A percentile compares a stretch with the other conserved stretches of the same genome.
These are phyloP conservation scores for Pseudogymnoascus sp. DNA, from an alignment of 2,329 filamentous ascomycete genomes.

Conservation along the genomic window DNA sequence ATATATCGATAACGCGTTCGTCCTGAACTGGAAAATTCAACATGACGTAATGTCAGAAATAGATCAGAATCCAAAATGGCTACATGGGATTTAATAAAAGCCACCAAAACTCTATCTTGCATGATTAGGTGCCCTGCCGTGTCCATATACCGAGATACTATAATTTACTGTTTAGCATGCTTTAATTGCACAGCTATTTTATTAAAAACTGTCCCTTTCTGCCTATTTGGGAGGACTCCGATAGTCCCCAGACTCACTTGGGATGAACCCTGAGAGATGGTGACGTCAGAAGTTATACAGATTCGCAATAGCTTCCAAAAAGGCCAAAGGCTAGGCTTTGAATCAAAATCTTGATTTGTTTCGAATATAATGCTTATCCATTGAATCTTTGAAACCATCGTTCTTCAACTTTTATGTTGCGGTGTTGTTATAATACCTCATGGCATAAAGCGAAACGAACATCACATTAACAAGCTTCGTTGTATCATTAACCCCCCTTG, in stretches of 20 bases:
- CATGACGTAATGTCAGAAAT: neutral
- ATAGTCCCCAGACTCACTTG: neutral
- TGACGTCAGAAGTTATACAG: constrained; percentile 1
- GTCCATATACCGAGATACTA: neutral
- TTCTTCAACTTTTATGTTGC: neutral
- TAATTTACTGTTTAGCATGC: neutral
- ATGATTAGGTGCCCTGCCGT: neutral
- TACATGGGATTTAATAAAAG: neutral
- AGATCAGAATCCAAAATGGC: neutral
- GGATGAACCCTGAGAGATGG: neutral
- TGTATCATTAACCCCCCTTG: neutral
- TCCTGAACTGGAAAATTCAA: neutral
- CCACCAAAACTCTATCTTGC: neutral
- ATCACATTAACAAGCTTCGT: neutral
- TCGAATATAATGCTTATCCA: neutral
- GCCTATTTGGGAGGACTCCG: neutral
- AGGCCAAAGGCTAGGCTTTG: neutral
- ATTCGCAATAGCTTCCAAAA: constrained; percentile 3
- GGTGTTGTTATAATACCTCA: neutral
- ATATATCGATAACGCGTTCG: neutral
- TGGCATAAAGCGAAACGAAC: neutral
- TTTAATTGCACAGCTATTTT: neutral
- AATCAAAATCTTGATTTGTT: neutral
- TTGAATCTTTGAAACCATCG: neutral
- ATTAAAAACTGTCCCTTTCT: neutral